Evolutionary conservation across 202 grass and related monocot genomes (phyloP).

Genomic region (Digitaria exilis): DNA sequence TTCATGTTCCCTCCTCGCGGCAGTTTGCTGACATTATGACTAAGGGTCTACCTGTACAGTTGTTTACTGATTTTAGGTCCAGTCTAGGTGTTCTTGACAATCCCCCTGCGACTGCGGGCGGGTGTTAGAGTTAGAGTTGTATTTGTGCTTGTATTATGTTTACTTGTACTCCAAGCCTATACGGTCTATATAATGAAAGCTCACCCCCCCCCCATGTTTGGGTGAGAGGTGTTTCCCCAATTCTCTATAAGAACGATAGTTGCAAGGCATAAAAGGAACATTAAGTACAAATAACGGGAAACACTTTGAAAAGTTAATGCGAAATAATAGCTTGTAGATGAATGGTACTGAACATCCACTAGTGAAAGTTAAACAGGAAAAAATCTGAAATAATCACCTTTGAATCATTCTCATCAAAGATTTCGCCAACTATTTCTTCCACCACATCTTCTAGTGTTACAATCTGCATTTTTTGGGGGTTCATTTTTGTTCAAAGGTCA

Average conservation of each 20-base stretch:
- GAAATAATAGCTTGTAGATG: conserved; percentile 5
- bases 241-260: neutral
- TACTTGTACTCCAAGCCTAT: too few relatives aligned
- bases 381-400: conserved; percentile 60
- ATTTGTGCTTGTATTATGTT: too few relatives aligned
- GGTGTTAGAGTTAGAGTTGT: too few relatives aligned
- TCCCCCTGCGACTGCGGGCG: too few relatives aligned
- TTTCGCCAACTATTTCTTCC: conserved; percentile 99
- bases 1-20: too few relatives aligned
- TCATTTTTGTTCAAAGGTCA: conserved; percentile 10
- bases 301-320: neutral
- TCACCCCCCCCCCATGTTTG: too few relatives aligned
- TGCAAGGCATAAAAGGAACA: conserved; percentile 5
- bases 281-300: conserved; percentile 5
- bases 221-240: too few relatives aligned
- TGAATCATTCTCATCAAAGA: conserved; percentile 99
- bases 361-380: conserved; percentile 10
- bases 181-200: too few relatives aligned
- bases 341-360: conserved; percentile 18
- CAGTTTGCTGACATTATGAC: too few relatives aligned
- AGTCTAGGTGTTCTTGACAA: too few relatives aligned
- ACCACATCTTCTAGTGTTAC: conserved; percentile 98
- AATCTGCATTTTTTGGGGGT: conserved; percentile 57
- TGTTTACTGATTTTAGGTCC: too few relatives aligned
- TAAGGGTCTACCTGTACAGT: too few relatives aligned